Conservation (phyloP, 164 flowering plant genomes). For the Buxus sempervirens region DNA sequence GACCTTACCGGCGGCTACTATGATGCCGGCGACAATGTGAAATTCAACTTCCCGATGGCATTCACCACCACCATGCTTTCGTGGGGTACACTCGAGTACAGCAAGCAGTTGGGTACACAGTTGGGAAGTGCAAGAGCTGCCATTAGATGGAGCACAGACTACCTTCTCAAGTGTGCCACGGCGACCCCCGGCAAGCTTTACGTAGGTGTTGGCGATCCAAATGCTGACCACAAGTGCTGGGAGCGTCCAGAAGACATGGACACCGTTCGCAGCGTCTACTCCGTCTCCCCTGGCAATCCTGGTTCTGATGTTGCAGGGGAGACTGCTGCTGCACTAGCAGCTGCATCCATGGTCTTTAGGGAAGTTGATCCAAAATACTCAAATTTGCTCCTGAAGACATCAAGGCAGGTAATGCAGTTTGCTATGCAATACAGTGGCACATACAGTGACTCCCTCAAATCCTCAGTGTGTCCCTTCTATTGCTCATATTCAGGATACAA, state of each 20-base stretch:
- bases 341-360: conserved; percentile 75
- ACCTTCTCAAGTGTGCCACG: conserved; percentile 73
- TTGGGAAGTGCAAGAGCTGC: conserved; percentile 46
- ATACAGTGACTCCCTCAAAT: conserved; percentile 73
- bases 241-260: conserved; percentile 92
- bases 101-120: conserved; percentile 51
- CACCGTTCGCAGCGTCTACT: conserved; percentile 55
- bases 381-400: conserved; percentile 40
- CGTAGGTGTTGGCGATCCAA: conserved; percentile 85
- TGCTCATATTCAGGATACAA: conserved; percentile 90
- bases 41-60: conserved; percentile 95
- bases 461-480: conserved; percentile 79
- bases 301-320: conserved; percentile 91
- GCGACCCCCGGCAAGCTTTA: conserved; percentile 69
- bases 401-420: conserved; percentile 60
- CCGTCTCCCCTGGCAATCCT: conserved; percentile 52
- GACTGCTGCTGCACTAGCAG: conserved; percentile 87
- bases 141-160: conserved; percentile 83
- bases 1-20: conserved; percentile 84
- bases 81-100: conserved; percentile 77
- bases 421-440: conserved; percentile 60
- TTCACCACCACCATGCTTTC: conserved; percentile 86
- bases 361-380: conserved; percentile 52
- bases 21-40: conserved; percentile 33
- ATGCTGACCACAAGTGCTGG: conserved; percentile 84